Conservation (phyloP, 345 rosid genomes). For the Pugionium dolabratum region DNA sequence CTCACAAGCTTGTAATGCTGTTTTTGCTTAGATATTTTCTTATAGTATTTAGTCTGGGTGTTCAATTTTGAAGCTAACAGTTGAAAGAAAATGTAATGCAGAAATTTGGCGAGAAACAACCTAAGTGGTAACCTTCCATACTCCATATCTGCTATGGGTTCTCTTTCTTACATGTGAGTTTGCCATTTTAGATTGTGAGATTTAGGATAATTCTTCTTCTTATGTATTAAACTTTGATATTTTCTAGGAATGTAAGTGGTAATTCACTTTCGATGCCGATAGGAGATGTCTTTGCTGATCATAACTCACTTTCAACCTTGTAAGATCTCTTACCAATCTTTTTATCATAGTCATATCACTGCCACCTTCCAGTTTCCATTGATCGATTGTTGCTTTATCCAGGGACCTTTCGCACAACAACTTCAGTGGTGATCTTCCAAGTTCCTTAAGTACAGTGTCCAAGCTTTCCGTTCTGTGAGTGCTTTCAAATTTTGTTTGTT, state of each 20-base stretch:
- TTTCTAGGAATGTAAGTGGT: slow-evolving; percentile 60
- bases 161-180: slow-evolving; percentile 79
- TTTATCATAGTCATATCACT: background rate
- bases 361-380: slow-evolving; percentile 4
- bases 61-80: slow-evolving; percentile 18
- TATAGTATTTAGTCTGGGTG: background rate
- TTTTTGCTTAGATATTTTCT: slow-evolving; percentile 13
- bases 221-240: background rate
- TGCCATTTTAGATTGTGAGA: slow-evolving; percentile 28
- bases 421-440: slow-evolving; percentile 87
- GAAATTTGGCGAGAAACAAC: slow-evolving; percentile 89
- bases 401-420: slow-evolving; percentile 97
- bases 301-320: slow-evolving; percentile 57
- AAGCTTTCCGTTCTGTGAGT: slow-evolving; percentile 83
- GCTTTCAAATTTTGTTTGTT: slow-evolving; percentile 27
- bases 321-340: slow-evolving; percentile 49
- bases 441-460: slow-evolving; percentile 66
- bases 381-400: slow-evolving; percentile 18
- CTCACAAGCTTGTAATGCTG: slow-evolving; percentile 86
- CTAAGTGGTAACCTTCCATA: slow-evolving; percentile 88
- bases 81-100: slow-evolving; percentile 43
- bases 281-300: slow-evolving; percentile 70
- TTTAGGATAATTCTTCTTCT: slow-evolving; percentile 1
- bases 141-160: slow-evolving; percentile 71
- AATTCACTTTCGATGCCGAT: slow-evolving; percentile 71